Percentiles rank a stretch among this genome's conserved stretches.
Conservation (phyloP, 208 protist species). For the Balamuthia mandrillaris region DNA sequence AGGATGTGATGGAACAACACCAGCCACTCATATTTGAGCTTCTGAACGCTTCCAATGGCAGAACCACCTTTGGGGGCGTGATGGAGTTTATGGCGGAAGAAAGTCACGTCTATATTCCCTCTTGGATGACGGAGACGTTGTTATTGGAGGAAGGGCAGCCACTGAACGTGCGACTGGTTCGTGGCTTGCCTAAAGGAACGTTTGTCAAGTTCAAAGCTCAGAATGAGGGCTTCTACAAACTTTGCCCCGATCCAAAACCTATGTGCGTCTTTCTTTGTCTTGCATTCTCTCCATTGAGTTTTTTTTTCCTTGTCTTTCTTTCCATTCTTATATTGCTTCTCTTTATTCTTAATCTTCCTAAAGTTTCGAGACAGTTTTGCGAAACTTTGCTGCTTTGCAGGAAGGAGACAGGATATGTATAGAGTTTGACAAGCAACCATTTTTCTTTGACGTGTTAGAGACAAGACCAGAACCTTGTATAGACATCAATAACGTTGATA, state of each 20-base stretch:
- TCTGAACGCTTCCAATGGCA: background rate
- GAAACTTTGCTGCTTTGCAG: slow-evolving; percentile 8
- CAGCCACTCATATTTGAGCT: slow-evolving; percentile 7
- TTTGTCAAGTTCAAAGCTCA: slow-evolving; percentile 36
- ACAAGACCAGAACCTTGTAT: background rate
- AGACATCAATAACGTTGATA: slow-evolving; percentile 26
- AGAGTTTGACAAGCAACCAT: background rate
- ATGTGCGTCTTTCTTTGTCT: background rate
- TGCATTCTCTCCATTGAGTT: background rate
- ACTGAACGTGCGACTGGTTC: slow-evolving; percentile 2
- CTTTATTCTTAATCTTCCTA: background rate
- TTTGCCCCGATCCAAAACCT: slow-evolving; percentile 9
- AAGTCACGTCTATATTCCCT: background rate
- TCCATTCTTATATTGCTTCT: background rate
- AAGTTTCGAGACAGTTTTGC: slow-evolving; percentile 10
- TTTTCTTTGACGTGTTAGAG: background rate
- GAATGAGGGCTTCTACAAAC: background rate
- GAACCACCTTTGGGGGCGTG: background rate
- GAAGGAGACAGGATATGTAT: background rate
- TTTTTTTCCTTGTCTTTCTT: too few species aligned
- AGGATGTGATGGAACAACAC: background rate
- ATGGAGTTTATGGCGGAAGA: slow-evolving; percentile 25
- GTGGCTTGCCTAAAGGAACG: background rate
- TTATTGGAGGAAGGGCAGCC: too few species aligned
- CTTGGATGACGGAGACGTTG: background rate